Base-by-base conservation (phyloP, 768 basidiomycete species). In the Omphalotus guepiniiformis region DNA sequence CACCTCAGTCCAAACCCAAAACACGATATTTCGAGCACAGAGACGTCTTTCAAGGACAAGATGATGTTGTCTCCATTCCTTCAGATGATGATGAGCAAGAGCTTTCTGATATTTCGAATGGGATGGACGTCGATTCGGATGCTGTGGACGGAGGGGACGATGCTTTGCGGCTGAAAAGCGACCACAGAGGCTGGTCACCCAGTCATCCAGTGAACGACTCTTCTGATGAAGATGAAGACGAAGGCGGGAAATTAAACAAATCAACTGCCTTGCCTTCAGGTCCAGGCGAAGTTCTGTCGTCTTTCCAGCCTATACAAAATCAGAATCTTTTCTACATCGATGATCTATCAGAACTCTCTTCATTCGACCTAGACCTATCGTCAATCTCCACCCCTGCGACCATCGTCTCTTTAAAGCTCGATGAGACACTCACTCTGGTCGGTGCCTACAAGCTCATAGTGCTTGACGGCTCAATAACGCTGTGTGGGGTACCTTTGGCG, bases 381-480 rank as follows among this genome's bases (percentile, higher is more conserved):
- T 11, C 49, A 11, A 49, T 60, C 13, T 51, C 51, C 43, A 60
- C 53, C 3, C 39, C 55, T 1, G 65, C 67, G 1, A 64, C 70
- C 2, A 47, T 82, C 2, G 42, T 86, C 26, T 55, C 71, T 2
- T 63, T 90, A 8, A 56, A 61, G 4, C 59, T 66, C 6, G 65
- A 63, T 16, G 76, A 88, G 53, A 76, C 76, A 0, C 56, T 91
- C 6, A 73, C 84, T 26, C 59, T 94, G n/a, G 67, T 87, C 6
- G 93, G 93, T 4, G 68, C 72, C 0, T 88, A 80, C 61, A 60
- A 57, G 3, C 50, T 95, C 13, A 71, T 72, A 0, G 74, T 93
- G 21, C 58, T 93, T 3, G 78, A 71, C 41, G 87, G 88, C 1
- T 64, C 74, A 13, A 51, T 93, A 42, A 64, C 69, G 2, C 39